These are phyloP conservation scores for Elymus sibiricus DNA, from an alignment of 176 grass and related monocot species.

Conservation along the genomic window DNA sequence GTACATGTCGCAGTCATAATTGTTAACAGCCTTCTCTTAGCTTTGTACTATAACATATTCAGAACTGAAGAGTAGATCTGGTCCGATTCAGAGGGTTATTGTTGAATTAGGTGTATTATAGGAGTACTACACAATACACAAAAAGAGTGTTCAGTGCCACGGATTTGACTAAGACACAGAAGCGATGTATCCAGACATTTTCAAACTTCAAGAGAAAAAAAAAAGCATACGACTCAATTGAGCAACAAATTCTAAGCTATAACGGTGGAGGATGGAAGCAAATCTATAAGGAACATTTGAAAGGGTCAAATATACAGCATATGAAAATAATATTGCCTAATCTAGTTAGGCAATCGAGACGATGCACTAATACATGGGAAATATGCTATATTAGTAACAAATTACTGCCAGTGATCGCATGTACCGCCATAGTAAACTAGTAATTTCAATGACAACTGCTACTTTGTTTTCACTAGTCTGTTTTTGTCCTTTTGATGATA, in stretches of 20 bases:
- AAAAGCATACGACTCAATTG: neutral
- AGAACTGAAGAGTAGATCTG: neutral
- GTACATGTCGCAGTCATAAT: constrained; percentile 23
- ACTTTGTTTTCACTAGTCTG: neutral
- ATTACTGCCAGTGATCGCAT: neutral
- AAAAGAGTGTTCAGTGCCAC: neutral
- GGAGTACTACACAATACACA: neutral
- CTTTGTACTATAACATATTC: constrained; percentile 15
- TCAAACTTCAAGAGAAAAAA: neutral
- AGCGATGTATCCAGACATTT: constrained; percentile 1
- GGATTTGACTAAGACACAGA: neutral
- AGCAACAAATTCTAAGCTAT: neutral
- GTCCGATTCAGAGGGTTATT: constrained; percentile 22
- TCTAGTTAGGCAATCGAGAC: neutral
- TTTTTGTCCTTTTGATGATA: neutral
- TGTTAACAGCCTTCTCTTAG: constrained; percentile 13
- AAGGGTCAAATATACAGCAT: neutral
- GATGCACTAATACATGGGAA: neutral
- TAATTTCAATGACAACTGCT: neutral
- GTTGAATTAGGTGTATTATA: constrained; percentile 30
- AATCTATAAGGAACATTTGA: constrained; percentile 14
- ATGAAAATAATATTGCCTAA: neutral
- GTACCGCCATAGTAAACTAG: neutral
- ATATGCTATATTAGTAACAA: neutral
- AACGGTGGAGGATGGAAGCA: neutral